phyloP scores from a whole-genome alignment of 257 asterid genomes.

The Solanum infundibuliforme region DNA sequence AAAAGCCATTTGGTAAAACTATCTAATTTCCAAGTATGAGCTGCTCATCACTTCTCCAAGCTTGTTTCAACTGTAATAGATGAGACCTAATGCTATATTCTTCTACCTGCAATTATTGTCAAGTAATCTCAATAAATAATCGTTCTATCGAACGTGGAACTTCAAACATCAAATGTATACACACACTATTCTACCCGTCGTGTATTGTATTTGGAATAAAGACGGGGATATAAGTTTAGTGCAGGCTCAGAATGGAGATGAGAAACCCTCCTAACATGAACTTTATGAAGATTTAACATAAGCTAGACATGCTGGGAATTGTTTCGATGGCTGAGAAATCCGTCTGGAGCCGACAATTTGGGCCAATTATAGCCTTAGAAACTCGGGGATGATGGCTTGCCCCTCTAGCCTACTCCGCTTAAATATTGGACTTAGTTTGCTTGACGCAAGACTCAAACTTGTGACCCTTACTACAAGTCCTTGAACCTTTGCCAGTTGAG shows the following conservation, averaged over 20 bases:
- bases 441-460: neutral
- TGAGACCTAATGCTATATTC: conserved; percentile 73
- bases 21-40: conserved; percentile 14
- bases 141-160: neutral
- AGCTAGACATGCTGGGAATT: neutral
- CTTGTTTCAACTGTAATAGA: conserved; percentile 55
- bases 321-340: neutral
- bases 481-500: neutral
- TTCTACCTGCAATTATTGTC: conserved; percentile 41
- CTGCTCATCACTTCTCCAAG: conserved; percentile 21
- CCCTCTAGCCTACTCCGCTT: neutral
- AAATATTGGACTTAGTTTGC: neutral
- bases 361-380: neutral
- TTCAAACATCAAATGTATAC: neutral
- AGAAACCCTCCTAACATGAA: neutral
- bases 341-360: neutral
- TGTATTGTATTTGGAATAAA: neutral
- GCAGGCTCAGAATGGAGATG: neutral
- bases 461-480: neutral
- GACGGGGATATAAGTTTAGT: neutral
- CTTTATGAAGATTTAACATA: neutral
- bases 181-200: neutral
- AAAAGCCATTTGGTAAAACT: neutral
- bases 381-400: neutral
- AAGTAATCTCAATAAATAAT: neutral